phyloP scores from a whole-genome alignment of 1,284 basidiomycete species.

The Taiwanofungus camphoratus region DNA sequence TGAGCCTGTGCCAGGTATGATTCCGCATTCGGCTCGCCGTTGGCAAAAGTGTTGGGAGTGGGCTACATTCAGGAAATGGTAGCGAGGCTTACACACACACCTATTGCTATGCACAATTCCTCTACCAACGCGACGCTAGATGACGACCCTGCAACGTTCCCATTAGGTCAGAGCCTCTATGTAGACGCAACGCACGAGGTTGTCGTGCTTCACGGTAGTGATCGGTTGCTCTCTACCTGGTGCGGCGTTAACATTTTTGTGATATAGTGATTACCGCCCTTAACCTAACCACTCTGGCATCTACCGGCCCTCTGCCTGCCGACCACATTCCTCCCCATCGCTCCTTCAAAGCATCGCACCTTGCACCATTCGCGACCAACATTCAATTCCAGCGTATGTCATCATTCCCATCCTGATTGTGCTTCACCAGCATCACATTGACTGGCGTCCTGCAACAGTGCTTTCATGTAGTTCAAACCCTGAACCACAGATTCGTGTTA shows the following conservation, averaged over 20 bases:
- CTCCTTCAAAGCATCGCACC: slow-evolving; percentile 57
- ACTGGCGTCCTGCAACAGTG: slow-evolving; percentile 31
- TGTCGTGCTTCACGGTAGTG: slow-evolving; percentile 71
- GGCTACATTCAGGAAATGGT: slow-evolving; percentile 84
- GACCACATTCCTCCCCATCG: slow-evolving; percentile 62
- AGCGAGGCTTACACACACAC: slow-evolving; percentile 72
- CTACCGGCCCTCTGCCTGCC: slow-evolving; percentile 61
- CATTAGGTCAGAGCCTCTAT: slow-evolving; percentile 74
- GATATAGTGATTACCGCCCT: slow-evolving; percentile 61
- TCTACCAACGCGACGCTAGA: slow-evolving; percentile 79
- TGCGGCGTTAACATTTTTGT: neutral
- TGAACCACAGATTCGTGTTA: slow-evolving; percentile 64
- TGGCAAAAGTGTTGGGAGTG: slow-evolving; percentile 74
- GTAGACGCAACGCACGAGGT: slow-evolving; percentile 86
- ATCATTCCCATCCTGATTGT: slow-evolving; percentile 5
- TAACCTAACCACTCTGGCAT: slow-evolving; percentile 68
- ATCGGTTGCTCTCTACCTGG: neutral
- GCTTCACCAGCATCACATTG: no score
- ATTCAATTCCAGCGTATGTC: slow-evolving; percentile 67
- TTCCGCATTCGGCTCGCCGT: slow-evolving; percentile 76
- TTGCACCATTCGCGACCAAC: slow-evolving; percentile 77
- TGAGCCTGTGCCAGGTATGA: slow-evolving; percentile 37
- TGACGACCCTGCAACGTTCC: slow-evolving; percentile 68
- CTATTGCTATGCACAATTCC: slow-evolving; percentile 62
- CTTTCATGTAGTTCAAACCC: slow-evolving; percentile 49